Evolutionary conservation across 768 basidiomycete species (phyloP), one percentile per base, ranked within the genome.

Genomic region (Mycena capillaripes): DNA sequence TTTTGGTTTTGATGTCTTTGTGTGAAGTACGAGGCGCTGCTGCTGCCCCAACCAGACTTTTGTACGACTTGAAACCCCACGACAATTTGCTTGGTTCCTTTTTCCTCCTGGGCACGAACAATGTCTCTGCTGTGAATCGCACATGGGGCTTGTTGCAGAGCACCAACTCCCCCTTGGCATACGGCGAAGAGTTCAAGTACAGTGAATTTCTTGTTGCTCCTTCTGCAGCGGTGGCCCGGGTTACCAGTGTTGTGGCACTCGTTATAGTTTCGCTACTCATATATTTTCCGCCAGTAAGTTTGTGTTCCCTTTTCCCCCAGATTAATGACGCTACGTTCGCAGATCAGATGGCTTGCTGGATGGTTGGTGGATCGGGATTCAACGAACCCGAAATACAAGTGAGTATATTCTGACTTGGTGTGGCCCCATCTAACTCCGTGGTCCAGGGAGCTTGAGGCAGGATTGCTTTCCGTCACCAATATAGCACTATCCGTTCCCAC

Each of bases 71-170:
- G 52, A 27, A 55, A 5, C 63, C 63, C 30, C 46, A 34, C 19
- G 61, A 10, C 46, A 14, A 23, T 36, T 34, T 63, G 32, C 8
- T 63, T 25, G 61, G 61, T 29, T 63, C 61, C 14, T 63, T 63
- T 34, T 63, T 63, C 36, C 19, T 64, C 25, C 38, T 64, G 34
- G 32, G 50, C 1, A 50, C 50, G 2, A 64, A 64, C 46, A 63
- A 63, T 17, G 38, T 64, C 27, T 50, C 63, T n/a, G 63, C 63
- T 40, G 63, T 64, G 27, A 64, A 64, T 42, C 63, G 50, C 23
- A 53, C 63, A 19, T 64, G 63, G 63, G 63, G 63, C 16, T 40
- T 55, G 38, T 16, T 64, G 25, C 63, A 64, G 19, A 53, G 50
- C 23, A 55, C 25, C 16, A 11, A 30, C 23, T 64, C 63, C 17